These are phyloP conservation scores for Rhytidiadelphus loreus DNA, from an alignment of 225 moss, liverwort and hornwort species.

Conservation along the genomic window DNA sequence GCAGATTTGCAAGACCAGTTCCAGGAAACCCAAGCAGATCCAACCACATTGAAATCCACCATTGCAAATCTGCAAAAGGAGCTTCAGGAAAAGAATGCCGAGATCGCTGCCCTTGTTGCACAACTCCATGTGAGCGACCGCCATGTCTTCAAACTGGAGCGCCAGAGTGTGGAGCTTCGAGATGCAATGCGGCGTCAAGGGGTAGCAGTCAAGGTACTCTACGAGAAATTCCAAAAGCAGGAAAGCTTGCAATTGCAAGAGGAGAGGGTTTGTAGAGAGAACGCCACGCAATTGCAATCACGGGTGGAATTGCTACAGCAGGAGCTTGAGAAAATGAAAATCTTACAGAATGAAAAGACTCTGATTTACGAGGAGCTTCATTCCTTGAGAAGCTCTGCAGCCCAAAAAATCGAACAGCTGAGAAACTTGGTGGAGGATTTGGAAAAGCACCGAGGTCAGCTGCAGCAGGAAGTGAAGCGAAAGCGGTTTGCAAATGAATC, in stretches of 20 bases:
- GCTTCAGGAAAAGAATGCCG: not conserved
- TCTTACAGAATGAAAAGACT: not conserved
- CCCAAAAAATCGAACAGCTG: not conserved
- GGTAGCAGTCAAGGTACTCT: not conserved
- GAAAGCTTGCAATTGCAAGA: not conserved
- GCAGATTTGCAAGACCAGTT: not conserved
- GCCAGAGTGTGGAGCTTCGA: slow-evolving; percentile 5
- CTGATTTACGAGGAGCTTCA: not conserved
- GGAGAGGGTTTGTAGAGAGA: not conserved
- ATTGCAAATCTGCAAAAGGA: not conserved
- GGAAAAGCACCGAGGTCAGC: slow-evolving; percentile 12
- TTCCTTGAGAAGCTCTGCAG: not conserved
- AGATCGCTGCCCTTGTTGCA: not conserved
- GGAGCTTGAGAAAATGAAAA: slow-evolving; percentile 6
- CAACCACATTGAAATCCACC: not conserved
- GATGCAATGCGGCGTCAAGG: slow-evolving; percentile 14
- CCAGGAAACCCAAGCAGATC: not conserved
- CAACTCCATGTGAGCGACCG: slow-evolving; percentile 6
- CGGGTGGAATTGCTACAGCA: not conserved
- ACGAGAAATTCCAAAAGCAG: slow-evolving; percentile 6
- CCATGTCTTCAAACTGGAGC: slow-evolving; percentile 7
- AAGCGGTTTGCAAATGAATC: slow-evolving; percentile 18
- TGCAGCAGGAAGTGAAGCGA: slow-evolving; percentile 18
- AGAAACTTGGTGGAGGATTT: slow-evolving; percentile 4
- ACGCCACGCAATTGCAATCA: not conserved